Conservation (phyloP, 345 rosid species). For the Physaria fendleri region DNA sequence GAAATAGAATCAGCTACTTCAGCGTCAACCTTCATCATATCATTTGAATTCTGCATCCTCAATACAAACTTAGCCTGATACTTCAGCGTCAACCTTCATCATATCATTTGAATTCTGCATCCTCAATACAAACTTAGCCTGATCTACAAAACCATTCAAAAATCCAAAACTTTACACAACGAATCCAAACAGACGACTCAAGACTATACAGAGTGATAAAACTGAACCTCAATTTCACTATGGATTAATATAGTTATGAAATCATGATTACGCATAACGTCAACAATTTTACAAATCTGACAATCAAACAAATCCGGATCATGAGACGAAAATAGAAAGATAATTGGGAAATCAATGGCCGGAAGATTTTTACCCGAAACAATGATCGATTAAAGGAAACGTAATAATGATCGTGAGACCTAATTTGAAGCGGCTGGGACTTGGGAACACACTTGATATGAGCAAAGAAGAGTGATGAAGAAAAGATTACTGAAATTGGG, state of each 20-base stretch:
- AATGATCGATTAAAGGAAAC: conserved; percentile 4
- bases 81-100: conserved; percentile 36
- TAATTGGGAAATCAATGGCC: conserved; percentile 4
- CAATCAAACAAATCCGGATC: background rate
- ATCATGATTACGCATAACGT: background rate
- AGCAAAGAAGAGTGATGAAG: background rate
- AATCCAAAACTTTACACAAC: background rate
- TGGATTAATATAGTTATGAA: background rate
- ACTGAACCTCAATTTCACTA: background rate
- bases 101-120: conserved; percentile 48
- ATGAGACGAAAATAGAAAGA: too few relatives aligned
- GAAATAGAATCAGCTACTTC: too few relatives aligned
- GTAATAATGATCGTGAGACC: background rate
- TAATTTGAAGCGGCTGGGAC: conserved; percentile 5
- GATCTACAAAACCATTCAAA: background rate
- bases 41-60: conserved; percentile 51
- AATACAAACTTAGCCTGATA: too few relatives aligned
- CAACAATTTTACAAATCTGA: conserved; percentile 5
- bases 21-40: conserved; percentile 32
- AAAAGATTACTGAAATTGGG: too few relatives aligned
- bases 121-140: conserved; percentile 11
- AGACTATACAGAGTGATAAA: background rate
- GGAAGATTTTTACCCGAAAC: conserved; percentile 9
- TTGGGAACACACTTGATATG: background rate
- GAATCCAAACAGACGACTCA: background rate